Base-by-base conservation (phyloP, 1,284 basidiomycete species). In the Exobasidium cylindrosporum region DNA sequence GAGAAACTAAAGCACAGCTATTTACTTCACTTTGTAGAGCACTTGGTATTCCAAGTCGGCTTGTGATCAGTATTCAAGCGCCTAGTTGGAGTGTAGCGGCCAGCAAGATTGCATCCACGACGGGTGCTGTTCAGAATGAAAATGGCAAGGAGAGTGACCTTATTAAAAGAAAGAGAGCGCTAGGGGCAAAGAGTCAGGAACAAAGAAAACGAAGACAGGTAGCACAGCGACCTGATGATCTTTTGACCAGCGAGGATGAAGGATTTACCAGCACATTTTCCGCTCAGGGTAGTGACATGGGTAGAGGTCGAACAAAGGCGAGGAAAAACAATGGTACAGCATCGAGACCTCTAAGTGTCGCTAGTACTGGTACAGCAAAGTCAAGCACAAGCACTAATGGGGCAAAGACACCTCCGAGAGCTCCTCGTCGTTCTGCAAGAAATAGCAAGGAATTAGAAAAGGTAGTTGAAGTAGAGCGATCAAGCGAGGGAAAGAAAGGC, bases 21-120 rank as follows among this genome's bases (percentile, higher is more conserved):
- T 97, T 97, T 77, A 95, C 92, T 10, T 87, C 90, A 0, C 83
- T 97, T 0, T 93, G 92, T 76, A 85, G 96, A 17, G 89, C 88
- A 3, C 84, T 97, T 7, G 89, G 88, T 13, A 87, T 98, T 23
- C 94, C 94, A 0, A 86, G 92, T 1, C 84, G 96, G 28, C 83
- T 98, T 44, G 89, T 97, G 14, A 88, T 90, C 63, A 95, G 91
- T 72, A 80, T 97, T 44, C 95, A 98, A 80, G 88, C 90, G 58
- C 87, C 97, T 13, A 90, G 90, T 1, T 96, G 92, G 92, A 79
- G 83, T 60, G 82, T 82, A 24, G 83, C 69, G 14, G 74, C 74
- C 0, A 69, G 65, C 54, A 77, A 77, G 62, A 64, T 77, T n/a
- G 73, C 73, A 56, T 67, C 64, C 17, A 52, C 55, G 0, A 40